Percentiles rank a stretch among this genome's conserved stretches.
These are phyloP conservation scores for Poronia punctata DNA, from an alignment of 495 filamentous ascomycete species.

Conservation along the genomic window DNA sequence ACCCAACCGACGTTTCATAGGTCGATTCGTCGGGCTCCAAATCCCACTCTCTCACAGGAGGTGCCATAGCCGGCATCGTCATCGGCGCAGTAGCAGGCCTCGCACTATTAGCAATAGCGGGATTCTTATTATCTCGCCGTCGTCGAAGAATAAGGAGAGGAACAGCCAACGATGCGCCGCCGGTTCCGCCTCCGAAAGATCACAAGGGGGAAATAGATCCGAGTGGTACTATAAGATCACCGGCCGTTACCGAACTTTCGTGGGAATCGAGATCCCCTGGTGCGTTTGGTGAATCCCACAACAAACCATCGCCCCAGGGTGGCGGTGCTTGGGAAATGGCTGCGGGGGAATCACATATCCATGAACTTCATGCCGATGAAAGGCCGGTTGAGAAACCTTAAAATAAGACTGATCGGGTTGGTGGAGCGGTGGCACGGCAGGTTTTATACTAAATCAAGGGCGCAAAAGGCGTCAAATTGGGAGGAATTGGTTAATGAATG, in stretches of 20 bases:
- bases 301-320: not conserved
- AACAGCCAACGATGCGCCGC: not conserved
- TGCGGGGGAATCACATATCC: too few relatives aligned
- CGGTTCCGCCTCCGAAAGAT: not conserved
- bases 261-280: not conserved
- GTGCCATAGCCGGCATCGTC: constrained; percentile 16
- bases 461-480: too few relatives aligned
- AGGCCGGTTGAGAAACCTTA: too few relatives aligned
- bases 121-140: constrained; percentile 3
- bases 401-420: too few relatives aligned
- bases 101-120: not conserved
- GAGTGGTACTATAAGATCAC: not conserved
- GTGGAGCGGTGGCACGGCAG: too few relatives aligned
- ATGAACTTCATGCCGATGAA: too few relatives aligned
- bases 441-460: too few relatives aligned
- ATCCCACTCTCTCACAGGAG: not conserved
- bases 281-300: not conserved
- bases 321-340: too few relatives aligned
- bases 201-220: not conserved
- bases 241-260: not conserved
- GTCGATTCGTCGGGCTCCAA: not conserved
- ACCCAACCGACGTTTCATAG: too few relatives aligned
- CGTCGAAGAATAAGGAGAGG: not conserved
- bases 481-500: too few relatives aligned
- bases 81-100: constrained; percentile 7